phyloP scores from a whole-genome alignment of 208 protist species.

The Leishmania mexicana region DNA sequence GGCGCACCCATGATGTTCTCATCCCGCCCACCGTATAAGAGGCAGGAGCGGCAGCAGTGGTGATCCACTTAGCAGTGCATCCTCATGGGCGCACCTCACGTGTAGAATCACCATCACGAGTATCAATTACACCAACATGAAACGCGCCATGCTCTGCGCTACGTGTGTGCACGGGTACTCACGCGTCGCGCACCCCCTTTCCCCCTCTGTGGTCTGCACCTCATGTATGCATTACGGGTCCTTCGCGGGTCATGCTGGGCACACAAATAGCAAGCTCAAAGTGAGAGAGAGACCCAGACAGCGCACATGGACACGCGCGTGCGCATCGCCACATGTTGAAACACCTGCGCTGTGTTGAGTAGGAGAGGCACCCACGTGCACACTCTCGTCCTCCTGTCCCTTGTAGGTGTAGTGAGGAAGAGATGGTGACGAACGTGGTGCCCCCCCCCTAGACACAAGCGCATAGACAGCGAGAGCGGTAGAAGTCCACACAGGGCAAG shows the following conservation, averaged over 20 bases:
- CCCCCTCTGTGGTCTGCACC: background rate
- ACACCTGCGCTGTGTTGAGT: background rate
- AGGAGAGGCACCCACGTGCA: too few relatives aligned
- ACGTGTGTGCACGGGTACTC: background rate
- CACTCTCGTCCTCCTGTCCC: too few relatives aligned
- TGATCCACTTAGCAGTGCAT: background rate
- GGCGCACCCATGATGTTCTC: background rate
- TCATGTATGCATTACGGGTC: background rate
- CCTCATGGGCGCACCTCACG: background rate
- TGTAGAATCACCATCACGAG: background rate
- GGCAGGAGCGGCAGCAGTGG: background rate
- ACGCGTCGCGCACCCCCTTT: background rate
- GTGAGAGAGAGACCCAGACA: background rate
- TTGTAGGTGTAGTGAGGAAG: background rate
- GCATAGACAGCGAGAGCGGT: background rate
- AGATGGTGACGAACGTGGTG: background rate
- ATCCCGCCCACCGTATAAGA: background rate
- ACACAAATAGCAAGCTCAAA: background rate
- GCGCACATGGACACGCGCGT: background rate
- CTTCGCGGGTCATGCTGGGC: too few relatives aligned
- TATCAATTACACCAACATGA: background rate
- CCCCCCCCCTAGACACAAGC: background rate
- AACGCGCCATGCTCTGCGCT: background rate
- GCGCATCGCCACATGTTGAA: background rate
- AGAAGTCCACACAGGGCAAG: background rate